Conservation (phyloP, 192 early-diverging fungal genomes). For the Lobosporangium transversale region DNA sequence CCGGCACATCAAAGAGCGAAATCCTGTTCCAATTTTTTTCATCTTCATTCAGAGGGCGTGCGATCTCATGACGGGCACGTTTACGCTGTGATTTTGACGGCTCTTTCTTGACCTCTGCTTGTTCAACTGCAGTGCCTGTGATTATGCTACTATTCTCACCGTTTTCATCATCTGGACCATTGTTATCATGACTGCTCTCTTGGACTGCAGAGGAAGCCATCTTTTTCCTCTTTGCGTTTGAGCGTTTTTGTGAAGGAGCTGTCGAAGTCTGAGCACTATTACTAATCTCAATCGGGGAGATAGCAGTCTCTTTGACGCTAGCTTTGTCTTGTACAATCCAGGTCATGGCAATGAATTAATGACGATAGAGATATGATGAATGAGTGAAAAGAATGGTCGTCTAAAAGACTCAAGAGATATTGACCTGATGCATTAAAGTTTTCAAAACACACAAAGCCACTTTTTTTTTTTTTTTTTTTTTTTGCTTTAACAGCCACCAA, state of each 20-base stretch:
- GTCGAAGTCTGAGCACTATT: too few species aligned
- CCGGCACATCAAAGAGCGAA: slow-evolving; percentile 27
- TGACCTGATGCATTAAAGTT: background rate
- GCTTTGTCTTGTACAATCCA: slow-evolving; percentile 46
- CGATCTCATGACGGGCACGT: slow-evolving; percentile 36
- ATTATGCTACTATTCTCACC: too few species aligned
- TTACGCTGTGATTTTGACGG: slow-evolving; percentile 51
- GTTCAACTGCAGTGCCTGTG: background rate
- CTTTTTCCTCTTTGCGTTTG: slow-evolving; percentile 51
- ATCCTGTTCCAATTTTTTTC: slow-evolving; percentile 40
- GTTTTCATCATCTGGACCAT: too few species aligned
- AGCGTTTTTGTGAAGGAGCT: slow-evolving; percentile 22
- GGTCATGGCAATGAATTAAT: slow-evolving; percentile 15
- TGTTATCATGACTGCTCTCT: background rate
- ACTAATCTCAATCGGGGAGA: too few species aligned
- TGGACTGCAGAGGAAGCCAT: background rate
- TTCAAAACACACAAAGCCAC: slow-evolving; percentile 11
- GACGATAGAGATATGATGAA: background rate
- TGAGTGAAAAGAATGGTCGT: background rate
- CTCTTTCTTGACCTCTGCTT: slow-evolving; percentile 17
- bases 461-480: slow-evolving; percentile 17
- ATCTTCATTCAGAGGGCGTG: slow-evolving; percentile 21
- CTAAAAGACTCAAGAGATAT: background rate
- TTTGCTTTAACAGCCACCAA: background rate
- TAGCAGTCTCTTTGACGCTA: too few species aligned